Evolutionary conservation across 2,329 filamentous ascomycete species (phyloP), one percentile per base, ranked within the genome.

Genomic region (Sarocladium kiliense): DNA sequence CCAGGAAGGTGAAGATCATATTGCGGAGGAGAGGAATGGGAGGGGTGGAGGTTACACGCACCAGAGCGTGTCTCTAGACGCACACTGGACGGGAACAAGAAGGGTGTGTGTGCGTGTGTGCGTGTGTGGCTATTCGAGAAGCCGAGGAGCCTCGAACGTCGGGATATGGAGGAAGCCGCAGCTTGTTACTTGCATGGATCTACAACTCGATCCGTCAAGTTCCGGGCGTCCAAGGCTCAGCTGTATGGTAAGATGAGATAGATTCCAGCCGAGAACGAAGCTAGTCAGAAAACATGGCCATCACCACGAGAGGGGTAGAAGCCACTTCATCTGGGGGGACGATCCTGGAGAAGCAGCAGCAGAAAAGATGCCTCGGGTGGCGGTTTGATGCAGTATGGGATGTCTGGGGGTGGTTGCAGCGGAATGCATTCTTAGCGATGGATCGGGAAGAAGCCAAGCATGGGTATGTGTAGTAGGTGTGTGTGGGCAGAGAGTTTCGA

Each of bases 341-440:
- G n/a, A n/a, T n/a, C n/a, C n/a, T n/a, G n/a, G n/a, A n/a, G n/a
- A n/a, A n/a, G n/a, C n/a, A n/a, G n/a, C n/a, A n/a, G n/a, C n/a
- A n/a, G n/a, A n/a, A 21, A 58, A 55, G 54, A 58, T 64, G 55
- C 63, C 63, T 63, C 61, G 63, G 63, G 59, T 64, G 62, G 60
- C 61, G 62, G 60, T 49, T 36, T 51, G 47, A 21, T 36, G 47
- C 27, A 47, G 7, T 4, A 44, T 10, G 36, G 7, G 12, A 4
- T 23, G n/a, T 44, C 3, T 5, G n/a, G 39, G 39, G 19, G 19
- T 44, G 39, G 39, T 44, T 44, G 19, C 39, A 44, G 39, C 39
- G 39, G 39, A 44, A 44, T 44, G 39, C 39, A 44, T 7, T 5
- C 11, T 23, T 27, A 23, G 21, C 25, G 44, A 47, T 47, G 44